Evolutionary conservation across 805 yeast genomes (phyloP).

Genomic region (Starmerella tilneyi): DNA sequence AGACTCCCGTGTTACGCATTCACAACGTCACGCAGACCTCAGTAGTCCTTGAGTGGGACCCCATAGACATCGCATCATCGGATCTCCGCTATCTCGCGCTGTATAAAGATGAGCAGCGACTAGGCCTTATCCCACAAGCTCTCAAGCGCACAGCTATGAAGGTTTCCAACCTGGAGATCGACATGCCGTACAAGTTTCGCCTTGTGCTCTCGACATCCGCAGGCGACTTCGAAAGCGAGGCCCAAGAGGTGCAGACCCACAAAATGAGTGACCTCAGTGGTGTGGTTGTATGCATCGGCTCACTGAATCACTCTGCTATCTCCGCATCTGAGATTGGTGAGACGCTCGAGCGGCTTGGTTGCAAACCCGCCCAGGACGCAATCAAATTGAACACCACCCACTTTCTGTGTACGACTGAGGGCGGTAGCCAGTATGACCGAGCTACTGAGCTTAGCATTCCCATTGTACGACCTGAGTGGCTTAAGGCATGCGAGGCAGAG

Average conservation of each 20-base stretch:
- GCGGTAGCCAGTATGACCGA: conserved; percentile 63
- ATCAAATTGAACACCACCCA: conserved; percentile 91
- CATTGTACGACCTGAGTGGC: conserved; percentile 91
- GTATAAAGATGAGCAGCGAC: conserved; percentile 55
- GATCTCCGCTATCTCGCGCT: conserved; percentile 63
- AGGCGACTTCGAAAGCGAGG: conserved; percentile 66
- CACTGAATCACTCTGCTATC: conserved; percentile 47
- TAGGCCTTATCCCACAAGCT: conserved; percentile 80
- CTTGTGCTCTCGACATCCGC: conserved; percentile 79
- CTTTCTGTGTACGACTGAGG: conserved; percentile 63
- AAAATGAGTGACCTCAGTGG: conserved; percentile 94
- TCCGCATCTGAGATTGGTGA: conserved; percentile 48
- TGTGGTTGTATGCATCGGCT: conserved; percentile 82
- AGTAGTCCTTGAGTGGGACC: conserved; percentile 91
- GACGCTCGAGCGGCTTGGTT: conserved; percentile 63
- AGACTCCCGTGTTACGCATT: conserved; percentile 54
- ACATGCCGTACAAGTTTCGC: conserved; percentile 68
- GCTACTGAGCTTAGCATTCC: conserved; percentile 86
- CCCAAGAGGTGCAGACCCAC: conserved; percentile 66
- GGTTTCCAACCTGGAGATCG: conserved; percentile 83
- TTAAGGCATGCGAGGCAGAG: conserved; percentile 83
- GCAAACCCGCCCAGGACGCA: conserved; percentile 60
- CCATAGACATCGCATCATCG: conserved; percentile 72
- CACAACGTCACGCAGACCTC: conserved; percentile 87
- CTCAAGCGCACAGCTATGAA: conserved; percentile 68